Percentiles rank a stretch among this genome's conserved stretches.
Evolutionary conservation across 2,329 filamentous ascomycete species (phyloP).

Genomic region (Tolypocladium inflatum): DNA sequence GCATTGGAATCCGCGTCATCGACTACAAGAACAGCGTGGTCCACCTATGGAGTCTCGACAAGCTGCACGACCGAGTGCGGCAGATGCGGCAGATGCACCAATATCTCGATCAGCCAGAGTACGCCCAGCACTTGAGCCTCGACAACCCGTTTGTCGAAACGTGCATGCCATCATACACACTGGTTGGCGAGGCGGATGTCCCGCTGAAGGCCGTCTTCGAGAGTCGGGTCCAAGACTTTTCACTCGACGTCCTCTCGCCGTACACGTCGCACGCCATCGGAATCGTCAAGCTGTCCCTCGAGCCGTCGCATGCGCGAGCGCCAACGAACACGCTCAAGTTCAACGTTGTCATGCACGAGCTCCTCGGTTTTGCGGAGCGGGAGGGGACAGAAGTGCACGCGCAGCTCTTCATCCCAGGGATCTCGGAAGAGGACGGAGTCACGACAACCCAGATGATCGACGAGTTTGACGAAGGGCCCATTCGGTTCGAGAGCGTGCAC

Average conservation of each 20-base stretch:
- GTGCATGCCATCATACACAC: constrained; percentile 84
- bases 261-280: constrained; percentile 88
- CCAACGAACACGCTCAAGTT: constrained; percentile 92
- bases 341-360: constrained; percentile 96
- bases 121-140: constrained; percentile 82
- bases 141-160: constrained; percentile 89
- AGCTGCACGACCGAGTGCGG: constrained; percentile 76
- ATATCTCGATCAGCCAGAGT: constrained; percentile 91
- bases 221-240: constrained; percentile 88
- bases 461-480: constrained; percentile 84
- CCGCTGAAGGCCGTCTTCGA: constrained; percentile 90
- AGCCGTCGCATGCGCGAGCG: constrained; percentile 87
- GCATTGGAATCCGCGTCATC: constrained; percentile 79
- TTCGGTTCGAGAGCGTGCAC: constrained; percentile 95
- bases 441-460: constrained; percentile 93
- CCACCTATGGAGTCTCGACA: constrained; percentile 90
- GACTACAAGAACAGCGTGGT: constrained; percentile 83
- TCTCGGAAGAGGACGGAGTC: constrained; percentile 81
- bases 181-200: constrained; percentile 88
- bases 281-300: constrained; percentile 80
- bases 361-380: constrained; percentile 87
- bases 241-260: constrained; percentile 80
- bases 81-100: constrained; percentile 97
- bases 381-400: constrained; percentile 95
- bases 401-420: constrained; percentile 88